phyloP scores from a whole-genome alignment of 768 basidiomycete genomes.

The Tulasnella sp. region DNA sequence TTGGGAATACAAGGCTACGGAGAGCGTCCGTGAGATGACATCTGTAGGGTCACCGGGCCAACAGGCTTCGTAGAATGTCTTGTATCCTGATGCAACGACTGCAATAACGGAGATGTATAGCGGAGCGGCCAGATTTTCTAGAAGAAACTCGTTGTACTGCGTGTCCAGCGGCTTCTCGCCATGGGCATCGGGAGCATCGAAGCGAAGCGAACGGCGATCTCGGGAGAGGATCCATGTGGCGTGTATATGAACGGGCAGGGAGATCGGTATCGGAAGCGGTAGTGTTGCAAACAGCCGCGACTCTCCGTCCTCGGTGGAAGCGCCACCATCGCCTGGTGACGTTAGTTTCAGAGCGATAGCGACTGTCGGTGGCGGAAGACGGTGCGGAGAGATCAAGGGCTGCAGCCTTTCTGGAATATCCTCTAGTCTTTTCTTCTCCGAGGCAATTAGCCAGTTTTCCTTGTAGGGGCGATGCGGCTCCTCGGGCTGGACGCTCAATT shows the following conservation, averaged over 20 bases:
- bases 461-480: not conserved
- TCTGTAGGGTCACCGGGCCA: constrained; percentile 33
- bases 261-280: constrained; percentile 33
- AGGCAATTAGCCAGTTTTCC: not conserved
- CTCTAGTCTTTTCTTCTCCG: not conserved
- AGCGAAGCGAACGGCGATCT: constrained; percentile 30
- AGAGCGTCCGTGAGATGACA: constrained; percentile 32
- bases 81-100: constrained; percentile 33
- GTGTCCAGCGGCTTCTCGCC: not conserved
- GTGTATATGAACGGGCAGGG: constrained; percentile 38
- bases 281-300: constrained; percentile 34
- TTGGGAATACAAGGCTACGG: constrained; percentile 33
- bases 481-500: not conserved
- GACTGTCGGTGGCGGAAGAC: not conserved
- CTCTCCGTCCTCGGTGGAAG: not conserved
- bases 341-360: not conserved
- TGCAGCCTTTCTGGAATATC: not conserved
- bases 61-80: constrained; percentile 20
- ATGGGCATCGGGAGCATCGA: not conserved
- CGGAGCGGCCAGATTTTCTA: not conserved
- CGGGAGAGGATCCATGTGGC: constrained; percentile 39
- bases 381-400: not conserved
- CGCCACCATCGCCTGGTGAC: not conserved
- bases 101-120: constrained; percentile 20
- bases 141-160: not conserved